Conservation (phyloP, 2,329 filamentous ascomycete species). For the Neonectria sp. region DNA sequence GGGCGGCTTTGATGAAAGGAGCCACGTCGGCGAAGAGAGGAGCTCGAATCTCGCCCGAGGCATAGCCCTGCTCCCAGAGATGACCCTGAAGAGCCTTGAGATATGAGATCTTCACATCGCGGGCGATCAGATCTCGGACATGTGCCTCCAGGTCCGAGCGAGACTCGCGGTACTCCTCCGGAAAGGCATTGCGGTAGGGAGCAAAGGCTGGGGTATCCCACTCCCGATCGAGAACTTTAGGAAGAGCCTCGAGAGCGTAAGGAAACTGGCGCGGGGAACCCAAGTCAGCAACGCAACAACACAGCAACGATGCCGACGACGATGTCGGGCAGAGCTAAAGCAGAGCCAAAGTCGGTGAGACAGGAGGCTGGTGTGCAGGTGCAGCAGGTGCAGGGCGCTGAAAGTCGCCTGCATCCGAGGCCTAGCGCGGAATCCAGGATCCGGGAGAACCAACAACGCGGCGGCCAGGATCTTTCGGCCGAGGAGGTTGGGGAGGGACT, state of each 20-base stretch:
- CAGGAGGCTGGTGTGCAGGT: constrained; percentile 23
- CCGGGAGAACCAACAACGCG: constrained; percentile 30
- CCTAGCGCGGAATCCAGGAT: constrained; percentile 29
- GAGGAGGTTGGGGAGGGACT: constrained; percentile 39
- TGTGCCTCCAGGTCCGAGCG: constrained; percentile 75
- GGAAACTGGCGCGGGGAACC: constrained; percentile 72
- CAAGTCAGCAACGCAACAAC: constrained; percentile 35
- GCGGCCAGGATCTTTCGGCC: constrained; percentile 35
- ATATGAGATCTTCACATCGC: constrained; percentile 83
- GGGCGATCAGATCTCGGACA: constrained; percentile 78
- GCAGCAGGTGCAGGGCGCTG: constrained; percentile 28
- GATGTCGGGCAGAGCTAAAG: constrained; percentile 29
- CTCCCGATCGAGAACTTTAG: constrained; percentile 72
- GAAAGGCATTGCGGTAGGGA: constrained; percentile 80
- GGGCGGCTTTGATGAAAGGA: constrained; percentile 74
- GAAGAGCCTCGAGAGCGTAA: constrained; percentile 79
- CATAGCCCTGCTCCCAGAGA: constrained; percentile 83
- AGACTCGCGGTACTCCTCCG: constrained; percentile 72
- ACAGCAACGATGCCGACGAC: constrained; percentile 24
- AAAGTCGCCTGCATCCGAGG: constrained; percentile 40
- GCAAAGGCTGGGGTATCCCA: constrained; percentile 78
- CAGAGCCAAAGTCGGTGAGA: constrained; percentile 47
- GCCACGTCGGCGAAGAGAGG: constrained; percentile 83
- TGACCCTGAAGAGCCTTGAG: constrained; percentile 86
- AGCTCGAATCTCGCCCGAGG: constrained; percentile 77